Evolutionary conservation across 139 green algal genomes (phyloP).

Genomic region (Closterium sp.): DNA sequence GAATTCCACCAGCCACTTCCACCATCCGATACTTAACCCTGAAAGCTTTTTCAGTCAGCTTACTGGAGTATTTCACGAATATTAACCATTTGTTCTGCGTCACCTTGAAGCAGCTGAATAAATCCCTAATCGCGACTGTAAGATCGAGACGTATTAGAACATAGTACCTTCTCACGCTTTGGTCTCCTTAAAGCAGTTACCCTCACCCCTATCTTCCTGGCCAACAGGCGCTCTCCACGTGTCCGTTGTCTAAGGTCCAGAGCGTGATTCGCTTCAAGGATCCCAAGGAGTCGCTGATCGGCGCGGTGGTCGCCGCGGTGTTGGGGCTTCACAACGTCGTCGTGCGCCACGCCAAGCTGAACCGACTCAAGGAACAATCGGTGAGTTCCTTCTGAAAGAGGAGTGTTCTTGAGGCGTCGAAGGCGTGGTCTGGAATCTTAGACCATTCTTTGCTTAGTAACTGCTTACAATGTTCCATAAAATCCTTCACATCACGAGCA

Average conservation of each 20-base stretch:
- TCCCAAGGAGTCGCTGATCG: not conserved
- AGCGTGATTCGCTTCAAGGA: not conserved
- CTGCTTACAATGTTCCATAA: too few relatives aligned
- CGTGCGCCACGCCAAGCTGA: not conserved
- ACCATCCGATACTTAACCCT: not conserved
- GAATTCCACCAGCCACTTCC: not conserved
- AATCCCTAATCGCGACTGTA: not conserved
- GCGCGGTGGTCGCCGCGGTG: not conserved
- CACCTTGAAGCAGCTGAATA: not conserved
- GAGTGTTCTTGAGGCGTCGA: not conserved
- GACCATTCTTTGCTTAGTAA: too few relatives aligned
- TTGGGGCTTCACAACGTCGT: not conserved
- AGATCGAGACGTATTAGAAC: too few relatives aligned
- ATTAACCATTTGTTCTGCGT: not conserved
- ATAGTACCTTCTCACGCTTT: too few relatives aligned
- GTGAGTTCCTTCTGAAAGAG: not conserved
- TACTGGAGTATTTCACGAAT: not conserved
- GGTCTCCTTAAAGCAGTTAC: too few relatives aligned
- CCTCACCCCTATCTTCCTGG: not conserved
- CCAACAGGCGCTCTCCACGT: not conserved
- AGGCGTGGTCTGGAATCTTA: too few relatives aligned
- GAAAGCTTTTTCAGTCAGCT: not conserved
- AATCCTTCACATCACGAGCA: too few relatives aligned
- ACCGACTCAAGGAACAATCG: not conserved
- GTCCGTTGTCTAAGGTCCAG: not conserved